Evolutionary conservation across 176 grass and related monocot genomes (phyloP).

Genomic region (Pontederia crassipes): DNA sequence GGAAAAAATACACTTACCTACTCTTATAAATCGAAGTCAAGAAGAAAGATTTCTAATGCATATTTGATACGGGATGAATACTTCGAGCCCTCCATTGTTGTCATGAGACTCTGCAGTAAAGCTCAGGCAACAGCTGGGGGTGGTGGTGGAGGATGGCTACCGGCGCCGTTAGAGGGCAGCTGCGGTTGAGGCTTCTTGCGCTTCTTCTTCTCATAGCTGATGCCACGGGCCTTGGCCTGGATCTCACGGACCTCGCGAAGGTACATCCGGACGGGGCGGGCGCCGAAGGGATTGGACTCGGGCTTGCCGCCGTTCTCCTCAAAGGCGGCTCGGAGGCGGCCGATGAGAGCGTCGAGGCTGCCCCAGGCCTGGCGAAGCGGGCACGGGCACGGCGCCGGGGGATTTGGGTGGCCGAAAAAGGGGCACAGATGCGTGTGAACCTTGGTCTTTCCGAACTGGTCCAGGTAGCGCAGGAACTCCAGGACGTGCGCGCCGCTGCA

Average conservation of each 20-base stretch:
- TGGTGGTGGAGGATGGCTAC: background rate
- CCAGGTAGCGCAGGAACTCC: background rate
- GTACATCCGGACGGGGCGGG: conserved; percentile 1
- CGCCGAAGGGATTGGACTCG: conserved; percentile 5
- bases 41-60: background rate
- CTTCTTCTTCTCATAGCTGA: conserved; percentile 8
- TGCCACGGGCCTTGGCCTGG: conserved; percentile 5
- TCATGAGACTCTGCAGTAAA: background rate
- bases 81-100: too few relatives aligned
- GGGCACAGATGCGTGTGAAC: conserved; percentile 8
- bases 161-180: background rate
- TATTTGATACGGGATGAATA: background rate
- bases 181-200: conserved; percentile 4
- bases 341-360: conserved; percentile 11
- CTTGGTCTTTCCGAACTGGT: conserved; percentile 11
- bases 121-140: background rate
- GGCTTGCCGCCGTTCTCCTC: conserved; percentile 10
- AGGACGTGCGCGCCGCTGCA: conserved; percentile 8
- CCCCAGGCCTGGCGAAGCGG: conserved; percentile 7
- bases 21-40: too few relatives aligned
- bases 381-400: conserved; percentile 5
- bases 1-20: too few relatives aligned
- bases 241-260: conserved; percentile 2
- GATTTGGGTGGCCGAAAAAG: conserved; percentile 6
- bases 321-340: background rate